Percentiles rank a stretch among this genome's conserved stretches.
These are phyloP conservation scores for Xylaria sp. DNA, from an alignment of 2,329 filamentous ascomycete genomes.

Conservation along the genomic window DNA sequence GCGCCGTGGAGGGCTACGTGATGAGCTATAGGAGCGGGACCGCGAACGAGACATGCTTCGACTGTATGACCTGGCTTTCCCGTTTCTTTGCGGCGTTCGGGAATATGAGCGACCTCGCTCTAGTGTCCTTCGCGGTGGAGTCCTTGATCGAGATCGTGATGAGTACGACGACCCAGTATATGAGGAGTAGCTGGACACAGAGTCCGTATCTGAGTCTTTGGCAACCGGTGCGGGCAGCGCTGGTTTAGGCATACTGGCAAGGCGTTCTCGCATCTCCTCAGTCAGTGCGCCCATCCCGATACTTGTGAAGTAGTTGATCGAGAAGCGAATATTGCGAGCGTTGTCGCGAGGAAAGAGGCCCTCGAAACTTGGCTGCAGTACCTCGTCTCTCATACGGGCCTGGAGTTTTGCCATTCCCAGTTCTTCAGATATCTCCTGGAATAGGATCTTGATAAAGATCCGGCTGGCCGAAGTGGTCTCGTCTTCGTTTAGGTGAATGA, in stretches of 20 bases:
- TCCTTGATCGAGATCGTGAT: constrained; percentile 60
- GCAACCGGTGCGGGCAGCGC: constrained; percentile 73
- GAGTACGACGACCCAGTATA: constrained; percentile 73
- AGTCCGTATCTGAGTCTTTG: constrained; percentile 74
- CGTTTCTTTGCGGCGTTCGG: constrained; percentile 49
- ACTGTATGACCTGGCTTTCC: constrained; percentile 49
- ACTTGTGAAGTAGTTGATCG: constrained; percentile 99
- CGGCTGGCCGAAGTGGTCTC: constrained; percentile 96
- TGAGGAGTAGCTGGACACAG: constrained; percentile 82
- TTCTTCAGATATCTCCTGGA: constrained; percentile 90
- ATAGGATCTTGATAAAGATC: constrained; percentile 98
- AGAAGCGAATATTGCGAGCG: constrained; percentile 90
- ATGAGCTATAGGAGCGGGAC: constrained; percentile 48
- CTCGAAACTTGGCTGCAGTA: constrained; percentile 79
- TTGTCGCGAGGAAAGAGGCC: constrained; percentile 93
- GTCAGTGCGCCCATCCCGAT: constrained; percentile 96
- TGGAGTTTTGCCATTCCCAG: constrained; percentile 85
- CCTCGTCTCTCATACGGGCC: constrained; percentile 80
- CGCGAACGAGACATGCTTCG: constrained; percentile 52
- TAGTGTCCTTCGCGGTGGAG: constrained; percentile 52
- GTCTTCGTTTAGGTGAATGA: constrained; percentile 92
- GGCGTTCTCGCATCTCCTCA: constrained; percentile 90
- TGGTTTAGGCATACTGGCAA: constrained; percentile 91
- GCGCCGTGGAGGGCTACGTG: constrained; percentile 46
- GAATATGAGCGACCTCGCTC: constrained; percentile 54